A percentile compares a stretch with the other conserved stretches of the same genome.
Evolutionary conservation across 768 basidiomycete species (phyloP).

Genomic region (Chalciporus chontae): DNA sequence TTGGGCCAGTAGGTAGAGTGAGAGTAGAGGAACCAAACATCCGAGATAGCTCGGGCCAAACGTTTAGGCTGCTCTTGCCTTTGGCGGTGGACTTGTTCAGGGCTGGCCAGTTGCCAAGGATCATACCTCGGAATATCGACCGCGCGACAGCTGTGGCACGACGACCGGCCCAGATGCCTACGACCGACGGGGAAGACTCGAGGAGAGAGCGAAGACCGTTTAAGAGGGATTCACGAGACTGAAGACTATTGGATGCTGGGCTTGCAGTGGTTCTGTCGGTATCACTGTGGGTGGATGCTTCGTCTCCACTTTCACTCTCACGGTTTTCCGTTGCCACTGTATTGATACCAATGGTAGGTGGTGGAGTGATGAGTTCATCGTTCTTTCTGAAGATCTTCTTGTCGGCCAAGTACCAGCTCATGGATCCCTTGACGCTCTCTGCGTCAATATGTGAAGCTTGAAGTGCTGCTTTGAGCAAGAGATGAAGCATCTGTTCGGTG

Average conservation of each 20-base stretch:
- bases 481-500: conserved; percentile 51
- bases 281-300: not conserved
- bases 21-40: conserved; percentile 3
- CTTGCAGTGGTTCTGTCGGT: not conserved
- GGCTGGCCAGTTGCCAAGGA: conserved; percentile 55
- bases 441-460: conserved; percentile 50
- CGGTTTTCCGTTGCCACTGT: not conserved
- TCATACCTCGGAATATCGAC: conserved; percentile 50
- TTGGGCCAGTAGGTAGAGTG: not conserved
- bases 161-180: conserved; percentile 44
- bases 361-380: conserved; percentile 14
- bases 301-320: not conserved
- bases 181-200: conserved; percentile 25
- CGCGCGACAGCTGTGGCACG: conserved; percentile 47
- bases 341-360: not conserved
- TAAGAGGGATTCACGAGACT: conserved; percentile 9
- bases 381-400: conserved; percentile 16
- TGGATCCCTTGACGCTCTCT: conserved; percentile 47
- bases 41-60: conserved; percentile 20
- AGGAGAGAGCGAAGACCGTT: conserved; percentile 12
- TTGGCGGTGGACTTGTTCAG: conserved; percentile 32
- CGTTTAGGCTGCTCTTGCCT: conserved; percentile 17
- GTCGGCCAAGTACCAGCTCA: conserved; percentile 29
- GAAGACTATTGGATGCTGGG: not conserved
- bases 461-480: conserved; percentile 60